A percentile compares a stretch with the other conserved stretches of the same genome.
phyloP scores from a whole-genome alignment of 768 basidiomycete genomes.

The Mycena latifolia region DNA sequence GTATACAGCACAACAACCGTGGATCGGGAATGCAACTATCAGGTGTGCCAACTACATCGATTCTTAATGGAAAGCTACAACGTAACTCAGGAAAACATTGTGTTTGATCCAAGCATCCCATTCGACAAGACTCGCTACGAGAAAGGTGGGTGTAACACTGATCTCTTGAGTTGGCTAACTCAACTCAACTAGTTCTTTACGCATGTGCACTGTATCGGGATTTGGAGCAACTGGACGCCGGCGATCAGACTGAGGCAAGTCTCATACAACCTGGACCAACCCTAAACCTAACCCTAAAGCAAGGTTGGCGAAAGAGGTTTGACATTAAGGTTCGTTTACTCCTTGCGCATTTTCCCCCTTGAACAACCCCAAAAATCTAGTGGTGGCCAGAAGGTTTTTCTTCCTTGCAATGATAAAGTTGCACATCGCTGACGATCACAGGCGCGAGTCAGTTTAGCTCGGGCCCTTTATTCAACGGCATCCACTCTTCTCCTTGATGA shows the following conservation, averaged over 20 bases:
- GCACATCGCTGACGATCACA: constrained; percentile 31
- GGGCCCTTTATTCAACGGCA: constrained; percentile 69
- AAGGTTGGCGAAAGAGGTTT: constrained; percentile 62
- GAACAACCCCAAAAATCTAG: constrained; percentile 23
- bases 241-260: constrained; percentile 54
- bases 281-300: too few species aligned
- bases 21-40: constrained; percentile 73
- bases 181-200: constrained; percentile 47
- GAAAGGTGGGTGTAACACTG: constrained; percentile 40
- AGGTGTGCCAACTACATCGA: too few species aligned
- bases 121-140: constrained; percentile 58
- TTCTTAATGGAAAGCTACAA: too few species aligned
- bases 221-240: constrained; percentile 59
- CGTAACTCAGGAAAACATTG: constrained; percentile 62
- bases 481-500: constrained; percentile 70
- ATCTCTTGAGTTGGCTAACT: background rate
- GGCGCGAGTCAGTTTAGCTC: constrained; percentile 61
- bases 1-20: constrained; percentile 74
- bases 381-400: constrained; percentile 59
- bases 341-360: background rate
- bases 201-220: constrained; percentile 59
- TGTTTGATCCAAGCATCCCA: constrained; percentile 51
- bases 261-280: constrained; percentile 37
- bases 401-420: too few species aligned
- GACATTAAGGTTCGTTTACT: constrained; percentile 51